Evolutionary conservation across 495 filamentous ascomycete genomes (phyloP).

Genomic region (Letharia lupina): DNA sequence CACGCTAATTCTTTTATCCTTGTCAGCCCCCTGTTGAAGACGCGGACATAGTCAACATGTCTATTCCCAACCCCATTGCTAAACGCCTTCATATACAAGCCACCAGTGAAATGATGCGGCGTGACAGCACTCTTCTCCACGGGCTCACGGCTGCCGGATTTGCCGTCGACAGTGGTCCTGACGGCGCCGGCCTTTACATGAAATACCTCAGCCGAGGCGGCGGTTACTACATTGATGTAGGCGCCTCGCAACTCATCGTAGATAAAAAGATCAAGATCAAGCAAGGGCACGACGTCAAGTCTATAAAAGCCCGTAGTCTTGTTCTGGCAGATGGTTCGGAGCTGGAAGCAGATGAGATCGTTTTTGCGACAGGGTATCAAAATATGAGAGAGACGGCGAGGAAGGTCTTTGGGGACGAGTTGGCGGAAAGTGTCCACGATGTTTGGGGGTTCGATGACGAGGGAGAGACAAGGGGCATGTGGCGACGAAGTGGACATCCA

Average conservation of each 20-base stretch:
- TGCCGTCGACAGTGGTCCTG: constrained; percentile 55
- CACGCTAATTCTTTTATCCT: too few relatives aligned
- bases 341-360: constrained; percentile 67
- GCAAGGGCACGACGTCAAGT: constrained; percentile 55
- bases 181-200: constrained; percentile 52
- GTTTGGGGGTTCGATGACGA: constrained; percentile 78
- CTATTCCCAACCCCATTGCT: too few relatives aligned
- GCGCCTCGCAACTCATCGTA: constrained; percentile 56
- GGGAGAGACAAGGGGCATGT: constrained; percentile 65
- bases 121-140: too few relatives aligned
- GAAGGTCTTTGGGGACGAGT: constrained; percentile 59
- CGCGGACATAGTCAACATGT: constrained; percentile 10
- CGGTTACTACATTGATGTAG: constrained; percentile 75
- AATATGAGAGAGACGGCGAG: constrained; percentile 61
- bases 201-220: constrained; percentile 72
- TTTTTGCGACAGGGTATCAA: constrained; percentile 74
- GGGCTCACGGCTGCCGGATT: constrained; percentile 47
- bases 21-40: constrained; percentile 17
- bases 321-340: constrained; percentile 56
- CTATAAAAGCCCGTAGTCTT: constrained; percentile 51
- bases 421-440: constrained; percentile 50
- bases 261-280: constrained; percentile 71
- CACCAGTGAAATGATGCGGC: too few relatives aligned
- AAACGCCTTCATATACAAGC: too few relatives aligned
- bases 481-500: constrained; percentile 58